Conservation (phyloP, 768 basidiomycete species). For the Tephrocybe sp. region DNA sequence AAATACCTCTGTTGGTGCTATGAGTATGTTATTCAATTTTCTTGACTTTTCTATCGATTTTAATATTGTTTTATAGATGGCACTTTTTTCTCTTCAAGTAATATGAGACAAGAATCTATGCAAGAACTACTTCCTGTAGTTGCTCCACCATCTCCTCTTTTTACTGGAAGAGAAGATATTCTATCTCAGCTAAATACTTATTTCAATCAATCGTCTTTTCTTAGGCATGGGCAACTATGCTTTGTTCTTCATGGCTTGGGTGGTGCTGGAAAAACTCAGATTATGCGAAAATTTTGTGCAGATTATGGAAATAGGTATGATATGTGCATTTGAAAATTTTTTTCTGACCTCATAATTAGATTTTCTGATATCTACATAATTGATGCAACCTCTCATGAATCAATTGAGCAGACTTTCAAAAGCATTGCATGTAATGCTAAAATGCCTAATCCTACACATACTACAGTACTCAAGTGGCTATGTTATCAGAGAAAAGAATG, state of each 20-base stretch:
- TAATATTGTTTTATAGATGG: neutral
- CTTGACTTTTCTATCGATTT: neutral
- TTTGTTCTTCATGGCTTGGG: neutral
- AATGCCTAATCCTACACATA: neutral
- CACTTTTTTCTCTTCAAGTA: neutral
- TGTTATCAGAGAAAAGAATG: neutral
- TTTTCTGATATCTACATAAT: neutral
- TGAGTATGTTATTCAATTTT: neutral
- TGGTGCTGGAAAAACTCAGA: conserved; percentile 1
- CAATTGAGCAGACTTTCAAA: neutral
- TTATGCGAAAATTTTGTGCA: neutral
- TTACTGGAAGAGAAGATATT: neutral
- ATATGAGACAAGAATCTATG: neutral
- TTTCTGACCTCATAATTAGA: neutral
- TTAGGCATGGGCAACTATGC: neutral
- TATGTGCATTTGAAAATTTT: neutral
- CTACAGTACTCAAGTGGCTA: neutral
- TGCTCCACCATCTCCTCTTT: neutral
- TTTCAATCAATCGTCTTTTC: neutral
- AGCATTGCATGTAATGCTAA: neutral
- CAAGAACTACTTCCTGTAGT: neutral
- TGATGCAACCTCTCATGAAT: neutral
- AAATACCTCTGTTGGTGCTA: neutral
- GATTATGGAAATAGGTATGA: neutral
- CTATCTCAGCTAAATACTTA: neutral